A percentile compares a stretch with the other conserved stretches of the same genome.
Evolutionary conservation across 2,329 filamentous ascomycete species (phyloP).

Genomic region (Geosmithia flava): DNA sequence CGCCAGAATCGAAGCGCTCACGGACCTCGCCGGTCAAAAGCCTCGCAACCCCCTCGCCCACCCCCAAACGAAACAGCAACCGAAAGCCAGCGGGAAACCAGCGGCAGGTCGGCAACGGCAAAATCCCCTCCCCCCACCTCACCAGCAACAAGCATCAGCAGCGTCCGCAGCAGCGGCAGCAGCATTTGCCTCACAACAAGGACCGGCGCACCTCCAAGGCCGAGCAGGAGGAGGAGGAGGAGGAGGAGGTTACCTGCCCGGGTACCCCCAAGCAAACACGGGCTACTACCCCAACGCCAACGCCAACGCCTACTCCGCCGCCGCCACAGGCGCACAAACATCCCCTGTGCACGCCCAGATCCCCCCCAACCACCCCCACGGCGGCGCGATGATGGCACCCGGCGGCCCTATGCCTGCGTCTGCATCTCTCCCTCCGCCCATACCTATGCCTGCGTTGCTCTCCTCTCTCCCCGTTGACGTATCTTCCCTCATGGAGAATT

Average conservation of each 20-base stretch:
- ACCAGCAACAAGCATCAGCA: background rate
- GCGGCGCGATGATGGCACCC: conserved; percentile 2
- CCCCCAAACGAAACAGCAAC: background rate
- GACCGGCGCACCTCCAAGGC: too few relatives aligned
- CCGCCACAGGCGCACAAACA: background rate
- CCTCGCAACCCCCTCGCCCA: background rate
- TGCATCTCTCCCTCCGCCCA: background rate
- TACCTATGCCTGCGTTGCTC: background rate
- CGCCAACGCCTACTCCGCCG: background rate
- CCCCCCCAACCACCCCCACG: background rate
- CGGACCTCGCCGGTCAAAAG: background rate
- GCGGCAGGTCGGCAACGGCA: too few relatives aligned
- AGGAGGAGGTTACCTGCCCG: too few relatives aligned
- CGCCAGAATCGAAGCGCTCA: conserved; percentile 8
- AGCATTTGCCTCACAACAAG: too few relatives aligned
- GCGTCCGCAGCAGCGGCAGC: too few relatives aligned
- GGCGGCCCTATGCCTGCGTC: background rate
- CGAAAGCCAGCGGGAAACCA: background rate
- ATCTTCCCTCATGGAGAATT: background rate
- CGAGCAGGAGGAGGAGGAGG: background rate
- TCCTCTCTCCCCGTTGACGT: background rate
- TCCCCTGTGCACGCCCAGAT: background rate
- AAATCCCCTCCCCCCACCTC: background rate
- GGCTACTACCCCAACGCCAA: background rate
- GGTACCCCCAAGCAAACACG: background rate